Evolutionary conservation across 768 basidiomycete species (phyloP), one percentile per base, ranked within the genome.

Genomic region (Leccinellum luteum): DNA sequence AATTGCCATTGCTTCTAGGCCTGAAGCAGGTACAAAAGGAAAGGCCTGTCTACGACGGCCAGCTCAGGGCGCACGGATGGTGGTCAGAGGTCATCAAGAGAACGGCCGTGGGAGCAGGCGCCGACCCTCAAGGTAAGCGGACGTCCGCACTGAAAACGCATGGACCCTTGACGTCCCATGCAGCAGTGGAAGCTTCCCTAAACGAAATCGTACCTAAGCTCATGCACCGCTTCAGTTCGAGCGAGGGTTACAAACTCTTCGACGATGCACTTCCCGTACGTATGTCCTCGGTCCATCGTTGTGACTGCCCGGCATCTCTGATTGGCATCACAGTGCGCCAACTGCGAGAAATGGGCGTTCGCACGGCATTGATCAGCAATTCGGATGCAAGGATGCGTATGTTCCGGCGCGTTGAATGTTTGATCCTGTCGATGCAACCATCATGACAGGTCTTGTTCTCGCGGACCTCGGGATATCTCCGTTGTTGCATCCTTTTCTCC

Each of bases 71-170:
- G 48, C 69, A 79, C 31, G 70, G 66, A 3, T 92, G 89, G 90
- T 93, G 91, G 91, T 69, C 75, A n/a, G 85, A 89, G 60, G 89
- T 93, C 38, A 85, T 93, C 59, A 77, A 76, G 56, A 74, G 81
- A 56, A 92, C 91, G 35, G 90, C 90, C 17, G 70, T 90, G 3
- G 89, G 85, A 4, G 89, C 90, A 44, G 89, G 89, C 1, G 90
- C 85, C 3, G 76, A 87, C 70, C 68, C 79, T 49, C 67, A 74
- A 64, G 79, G 87, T 85, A 58, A 60, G 75, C 47, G 14, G 28
- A 48, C 56, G 23, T 59, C 41, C 41, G 12, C 62, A 49, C 66
- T 54, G n/a, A 53, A 59, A 61, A 64, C 68, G 51, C 64, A 57
- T 69, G 62, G 57, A 49, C 17, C 52, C 34, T 55, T 34, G 64